Evolutionary conservation across 1,139 yeast species (phyloP), one percentile per base, ranked within the genome.

Genomic region (Debaryomyces robertsiae): DNA sequence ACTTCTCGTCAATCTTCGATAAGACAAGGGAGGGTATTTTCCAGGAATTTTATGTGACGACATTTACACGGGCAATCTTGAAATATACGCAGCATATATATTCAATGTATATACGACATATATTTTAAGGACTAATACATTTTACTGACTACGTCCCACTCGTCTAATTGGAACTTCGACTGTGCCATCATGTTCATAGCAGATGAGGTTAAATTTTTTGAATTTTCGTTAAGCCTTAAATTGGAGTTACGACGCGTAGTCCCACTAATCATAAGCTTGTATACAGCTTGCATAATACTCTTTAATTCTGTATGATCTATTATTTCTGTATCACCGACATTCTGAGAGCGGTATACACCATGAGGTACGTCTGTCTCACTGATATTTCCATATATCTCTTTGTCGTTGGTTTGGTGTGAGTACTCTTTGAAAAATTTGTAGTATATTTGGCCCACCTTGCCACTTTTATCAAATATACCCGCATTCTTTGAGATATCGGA

Each of bases 81-180:
- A 41, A 30, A 43, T 24, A 33, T 40, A 45, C 45, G 29, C 42
- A n/a, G 22, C 22, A 19, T 7, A 19, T 7, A 19, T 19, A 19
- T 19, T 19, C 5, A 19, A 5, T 19, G 5, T 24, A 24, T n/a
- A 29, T 24, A 24, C 14, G 28, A 30, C 33, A 29, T 30, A 33
- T 9, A 30, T 36, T 30, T 28, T 23, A 30, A 30, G 30, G 9
- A 14, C 40, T 39, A 46, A 39, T 55, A 54, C 58, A 60, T 59
- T 33, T 63, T 62, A 42, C 75, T 69, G 3, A 72, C 69, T 22
- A 70, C 57, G 46, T 69, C 76, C 77, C 77, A 72, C 28, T 69
- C 75, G 17, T 66, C 71, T 24, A 64, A 46, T 40, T 61, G 65
- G 9, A 56, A 50, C 42, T 57, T 63, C 1, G 67, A 56, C 45